A percentile compares a stretch with the other conserved stretches of the same genome.
Conservation (phyloP, 176 grass and related monocot species). For the Lolium rigidum region DNA sequence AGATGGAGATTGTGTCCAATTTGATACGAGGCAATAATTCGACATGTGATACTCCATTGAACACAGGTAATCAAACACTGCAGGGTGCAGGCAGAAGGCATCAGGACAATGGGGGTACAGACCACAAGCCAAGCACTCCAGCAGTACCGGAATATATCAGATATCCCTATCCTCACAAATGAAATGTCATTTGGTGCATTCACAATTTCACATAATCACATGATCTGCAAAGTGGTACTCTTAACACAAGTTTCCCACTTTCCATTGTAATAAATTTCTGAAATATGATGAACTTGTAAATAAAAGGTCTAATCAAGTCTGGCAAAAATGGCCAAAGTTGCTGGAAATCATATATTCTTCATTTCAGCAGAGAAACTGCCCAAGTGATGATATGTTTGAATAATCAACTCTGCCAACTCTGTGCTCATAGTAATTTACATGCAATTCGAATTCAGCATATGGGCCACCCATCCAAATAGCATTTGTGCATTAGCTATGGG, state of each 20-base stretch:
- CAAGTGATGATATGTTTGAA: slow-evolving; percentile 10
- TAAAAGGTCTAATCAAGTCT: neutral
- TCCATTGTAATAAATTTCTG: neutral
- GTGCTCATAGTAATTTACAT: slow-evolving; percentile 1
- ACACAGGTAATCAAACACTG: slow-evolving; percentile 18
- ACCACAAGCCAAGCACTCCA: slow-evolving; percentile 18
- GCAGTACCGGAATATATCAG: slow-evolving; percentile 6
- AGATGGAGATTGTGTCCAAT: neutral
- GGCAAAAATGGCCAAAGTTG: neutral
- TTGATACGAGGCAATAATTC: neutral
- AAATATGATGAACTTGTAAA: neutral
- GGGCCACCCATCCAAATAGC: neutral
- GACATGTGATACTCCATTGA: neutral
- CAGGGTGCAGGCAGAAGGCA: neutral
- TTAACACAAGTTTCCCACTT: neutral
- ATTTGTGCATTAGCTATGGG: slow-evolving; percentile 5
- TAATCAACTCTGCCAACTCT: neutral
- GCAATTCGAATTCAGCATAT: slow-evolving; percentile 16
- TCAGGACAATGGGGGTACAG: neutral
- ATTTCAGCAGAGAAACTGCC: slow-evolving; percentile 1
- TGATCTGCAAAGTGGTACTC: neutral
- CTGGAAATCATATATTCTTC: neutral
- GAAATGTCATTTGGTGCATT: slow-evolving; percentile 23
- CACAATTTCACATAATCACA: neutral
- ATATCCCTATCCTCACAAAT: slow-evolving; percentile 16